Percentiles rank a stretch among this genome's conserved stretches.
Evolutionary conservation across 2,329 filamentous ascomycete species (phyloP).

Genomic region (Neoscytalidium dimidiatum): DNA sequence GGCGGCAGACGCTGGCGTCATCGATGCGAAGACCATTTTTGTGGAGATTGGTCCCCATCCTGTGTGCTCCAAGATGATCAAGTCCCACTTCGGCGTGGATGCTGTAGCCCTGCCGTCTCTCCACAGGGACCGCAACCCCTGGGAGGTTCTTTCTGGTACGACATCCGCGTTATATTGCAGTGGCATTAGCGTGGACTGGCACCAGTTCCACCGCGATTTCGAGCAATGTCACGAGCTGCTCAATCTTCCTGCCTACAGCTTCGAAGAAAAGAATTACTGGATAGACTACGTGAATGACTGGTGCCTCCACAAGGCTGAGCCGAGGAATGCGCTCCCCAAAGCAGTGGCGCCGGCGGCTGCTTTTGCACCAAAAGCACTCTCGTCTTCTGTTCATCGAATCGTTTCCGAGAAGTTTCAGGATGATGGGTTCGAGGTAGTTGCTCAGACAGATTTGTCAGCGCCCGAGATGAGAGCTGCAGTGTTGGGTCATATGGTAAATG

Average conservation of each 20-base stretch:
- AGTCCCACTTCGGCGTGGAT: conserved; percentile 26
- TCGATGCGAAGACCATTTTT: conserved; percentile 40
- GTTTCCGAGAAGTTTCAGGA: too few species aligned
- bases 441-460: conserved; percentile 45
- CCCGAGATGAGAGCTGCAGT: conserved; percentile 40
- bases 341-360: too few species aligned
- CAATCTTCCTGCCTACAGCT: conserved; percentile 50
- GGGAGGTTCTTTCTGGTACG: conserved; percentile 45
- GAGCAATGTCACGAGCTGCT: conserved; percentile 49
- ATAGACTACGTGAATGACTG: conserved; percentile 37
- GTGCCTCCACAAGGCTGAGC: conserved; percentile 30
- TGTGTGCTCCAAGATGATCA: conserved; percentile 41
- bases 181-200: conserved; percentile 62
- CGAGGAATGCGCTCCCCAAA: conserved; percentile 20
- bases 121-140: conserved; percentile 19
- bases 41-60: conserved; percentile 53
- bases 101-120: conserved; percentile 10
- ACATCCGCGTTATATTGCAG: conserved; percentile 54
- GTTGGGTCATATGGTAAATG: conserved; percentile 48
- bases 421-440: too few species aligned
- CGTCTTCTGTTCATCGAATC: too few species aligned
- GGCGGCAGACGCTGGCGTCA: conserved; percentile 29
- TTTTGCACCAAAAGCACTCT: too few species aligned
- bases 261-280: conserved; percentile 40
- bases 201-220: conserved; percentile 59